Conservation (phyloP, 2,329 filamentous ascomycete genomes). For the Malbranchea cinnamomea region DNA sequence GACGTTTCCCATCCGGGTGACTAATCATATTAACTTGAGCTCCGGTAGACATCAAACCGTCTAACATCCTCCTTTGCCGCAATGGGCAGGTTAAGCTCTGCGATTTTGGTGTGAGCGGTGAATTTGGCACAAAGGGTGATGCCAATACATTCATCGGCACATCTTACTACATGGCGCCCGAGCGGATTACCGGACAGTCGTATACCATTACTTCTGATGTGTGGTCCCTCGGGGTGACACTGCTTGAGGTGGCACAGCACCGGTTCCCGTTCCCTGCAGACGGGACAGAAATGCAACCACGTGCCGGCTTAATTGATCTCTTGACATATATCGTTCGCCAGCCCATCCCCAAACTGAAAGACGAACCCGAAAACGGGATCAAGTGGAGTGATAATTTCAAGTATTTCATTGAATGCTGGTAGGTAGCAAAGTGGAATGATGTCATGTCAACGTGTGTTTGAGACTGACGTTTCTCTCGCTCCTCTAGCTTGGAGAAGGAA, state of each 20-base stretch:
- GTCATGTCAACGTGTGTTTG: no score
- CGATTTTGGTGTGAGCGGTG: constrained; percentile 94
- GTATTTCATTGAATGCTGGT: constrained; percentile 99
- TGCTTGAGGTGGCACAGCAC: constrained; percentile 98
- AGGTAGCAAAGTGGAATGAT: no score
- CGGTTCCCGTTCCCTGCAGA: constrained; percentile 96
- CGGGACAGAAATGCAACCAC: constrained; percentile 86
- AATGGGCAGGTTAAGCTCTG: constrained; percentile 92
- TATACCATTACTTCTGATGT: constrained; percentile 99
- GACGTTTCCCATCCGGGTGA: not conserved
- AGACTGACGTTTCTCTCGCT: constrained; percentile 3
- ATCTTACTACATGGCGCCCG: constrained; percentile 98
- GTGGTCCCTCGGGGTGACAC: constrained; percentile 90
- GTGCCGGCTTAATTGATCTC: constrained; percentile 83
- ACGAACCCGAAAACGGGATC: constrained; percentile 78
- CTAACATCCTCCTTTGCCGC: constrained; percentile 86
- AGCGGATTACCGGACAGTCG: constrained; percentile 90
- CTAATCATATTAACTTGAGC: constrained; percentile 1
- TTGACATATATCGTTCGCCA: constrained; percentile 96
- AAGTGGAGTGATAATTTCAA: constrained; percentile 97
- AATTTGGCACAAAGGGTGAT: constrained; percentile 96
- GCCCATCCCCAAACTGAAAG: constrained; percentile 86
- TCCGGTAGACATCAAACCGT: constrained; percentile 75
- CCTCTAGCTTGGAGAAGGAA: constrained; percentile 76
- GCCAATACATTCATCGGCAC: constrained; percentile 98